Evolutionary conservation across 805 yeast species (phyloP).

Genomic region (Metschnikowia colocasiae): DNA sequence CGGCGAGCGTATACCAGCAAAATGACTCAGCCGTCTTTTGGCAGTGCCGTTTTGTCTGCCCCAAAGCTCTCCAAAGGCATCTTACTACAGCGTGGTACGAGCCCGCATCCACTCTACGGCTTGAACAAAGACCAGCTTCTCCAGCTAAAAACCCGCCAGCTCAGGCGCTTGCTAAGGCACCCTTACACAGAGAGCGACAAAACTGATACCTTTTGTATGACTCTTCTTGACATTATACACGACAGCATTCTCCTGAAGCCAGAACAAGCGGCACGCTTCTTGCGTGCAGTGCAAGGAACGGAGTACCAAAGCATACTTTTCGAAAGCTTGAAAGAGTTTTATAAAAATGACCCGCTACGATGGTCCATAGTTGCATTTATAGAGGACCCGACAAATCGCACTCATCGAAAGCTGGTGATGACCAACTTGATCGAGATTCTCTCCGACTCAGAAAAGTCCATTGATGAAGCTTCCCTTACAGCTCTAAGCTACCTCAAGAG

Average conservation of each 20-base stretch:
- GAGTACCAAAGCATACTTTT: conserved; percentile 18
- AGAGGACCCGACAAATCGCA: conserved; percentile 21
- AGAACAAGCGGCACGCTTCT: conserved; percentile 19
- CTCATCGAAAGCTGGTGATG: conserved; percentile 16
- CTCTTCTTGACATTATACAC: conserved; percentile 28
- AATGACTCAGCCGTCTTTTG: not conserved
- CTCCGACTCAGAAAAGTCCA: conserved; percentile 11
- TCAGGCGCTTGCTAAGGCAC: conserved; percentile 24
- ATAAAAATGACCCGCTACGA: conserved; percentile 21
- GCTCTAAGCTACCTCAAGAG: conserved; percentile 26
- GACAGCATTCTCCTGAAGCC: conserved; percentile 29
- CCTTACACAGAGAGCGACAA: conserved; percentile 25
- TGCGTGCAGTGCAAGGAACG: conserved; percentile 21
- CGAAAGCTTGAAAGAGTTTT: conserved; percentile 16
- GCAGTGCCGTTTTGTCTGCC: conserved; percentile 4
- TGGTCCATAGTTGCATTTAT: conserved; percentile 27
- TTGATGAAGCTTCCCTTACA: conserved; percentile 16
- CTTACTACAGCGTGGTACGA: conserved; percentile 19
- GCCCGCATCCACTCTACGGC: conserved; percentile 34
- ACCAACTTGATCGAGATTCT: conserved; percentile 17
- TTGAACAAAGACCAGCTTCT: conserved; percentile 26
- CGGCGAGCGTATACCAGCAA: not conserved
- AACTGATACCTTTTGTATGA: conserved; percentile 26
- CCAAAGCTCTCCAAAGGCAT: conserved; percentile 6
- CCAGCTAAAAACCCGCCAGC: conserved; percentile 21